Evolutionary conservation across 805 yeast genomes (phyloP), one percentile per base, ranked within the genome.

Genomic region (Cyberlindnera samutprakarnensis): DNA sequence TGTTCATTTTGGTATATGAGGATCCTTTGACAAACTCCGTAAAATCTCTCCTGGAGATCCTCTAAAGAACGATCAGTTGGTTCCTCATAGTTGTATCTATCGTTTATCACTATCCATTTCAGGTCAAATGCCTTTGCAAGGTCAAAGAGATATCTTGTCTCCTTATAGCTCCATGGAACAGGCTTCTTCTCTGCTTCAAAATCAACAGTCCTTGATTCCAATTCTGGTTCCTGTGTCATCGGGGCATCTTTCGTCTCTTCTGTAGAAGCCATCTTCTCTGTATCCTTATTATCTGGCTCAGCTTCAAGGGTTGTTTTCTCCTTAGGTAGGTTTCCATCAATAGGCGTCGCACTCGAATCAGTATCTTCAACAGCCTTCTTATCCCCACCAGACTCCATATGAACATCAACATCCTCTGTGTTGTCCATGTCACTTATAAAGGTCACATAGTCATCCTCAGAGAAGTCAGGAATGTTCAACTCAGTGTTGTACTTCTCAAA

Each of bases 1-100:
- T 59, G 53, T 32, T 67, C 57, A 35, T 60, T 54, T 33, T 68
- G 62, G 37, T 55, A 56, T 31, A 55, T 53, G 31, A 81, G 57
- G 17, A 81, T 62, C 34, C 68, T 64, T 21, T 74, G 70, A 28
- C 83, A 72, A 8, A 85, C 75, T 14, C 64, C 56, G 51, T 88
- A 92, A 52, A 85, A 86, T 23, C 87, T 77, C 35, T 75, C 86
- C 46, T 87, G 86, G 35, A 92, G 56, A 41, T 87, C 96, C 46
- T 90, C 97, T 17, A 83, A 39, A 0, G 76, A 51, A 19, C 92
- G 59, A 4, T 22, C 25, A 6, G 43, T 38, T 20, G 40, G 44
- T 6, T 25, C 42, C 7, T 40, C 27, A 31, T 38, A 62, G 12
- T 58, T 59, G 46, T 64, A 72, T 39, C 85, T 65, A 39, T 85